Conservation (phyloP, 306 rosid species). For the Begonia peltatifolia region DNA sequence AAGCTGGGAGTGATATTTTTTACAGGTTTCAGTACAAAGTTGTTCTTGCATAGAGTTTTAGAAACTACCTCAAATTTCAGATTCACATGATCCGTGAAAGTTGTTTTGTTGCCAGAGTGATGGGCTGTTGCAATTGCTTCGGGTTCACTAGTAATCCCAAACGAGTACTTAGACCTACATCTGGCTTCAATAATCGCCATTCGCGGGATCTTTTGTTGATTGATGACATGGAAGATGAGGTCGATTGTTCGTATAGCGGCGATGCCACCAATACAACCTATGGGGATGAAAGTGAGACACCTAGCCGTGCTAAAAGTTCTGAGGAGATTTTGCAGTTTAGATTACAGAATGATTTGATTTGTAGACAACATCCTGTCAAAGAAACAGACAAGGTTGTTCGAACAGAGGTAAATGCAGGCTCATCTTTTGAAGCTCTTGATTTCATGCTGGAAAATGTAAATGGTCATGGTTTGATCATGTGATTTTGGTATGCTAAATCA, state of each 20-base stretch:
- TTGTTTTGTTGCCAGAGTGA: constrained; percentile 27
- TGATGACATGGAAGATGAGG: constrained; percentile 51
- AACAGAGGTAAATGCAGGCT: constrained; percentile 38
- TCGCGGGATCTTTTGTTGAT: constrained; percentile 48
- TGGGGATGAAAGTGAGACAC: constrained; percentile 45
- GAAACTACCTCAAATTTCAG: constrained; percentile 19
- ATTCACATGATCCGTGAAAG: constrained; percentile 46
- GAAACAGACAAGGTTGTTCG: constrained; percentile 63
- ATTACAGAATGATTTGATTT: constrained; percentile 57
- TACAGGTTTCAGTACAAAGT: constrained; percentile 8
- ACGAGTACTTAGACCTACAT: constrained; percentile 13
- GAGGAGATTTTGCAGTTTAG: constrained; percentile 66
- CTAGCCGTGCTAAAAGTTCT: constrained; percentile 38
- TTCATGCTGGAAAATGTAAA: not conserved
- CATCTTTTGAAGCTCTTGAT: not conserved
- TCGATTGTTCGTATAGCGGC: constrained; percentile 35
- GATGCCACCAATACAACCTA: constrained; percentile 28
- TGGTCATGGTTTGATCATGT: too few relatives aligned
- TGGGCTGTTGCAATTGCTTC: constrained; percentile 87
- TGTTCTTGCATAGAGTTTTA: constrained; percentile 22
- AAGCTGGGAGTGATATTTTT: not conserved
- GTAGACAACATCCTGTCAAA: constrained; percentile 86
- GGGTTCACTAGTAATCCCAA: constrained; percentile 45
- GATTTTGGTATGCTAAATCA: too few relatives aligned
- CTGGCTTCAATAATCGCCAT: constrained; percentile 23